These are phyloP conservation scores for sweet orange (Citrus sinensis) DNA, from an alignment of 345 rosid species.

Conservation along the genomic window DVS_A1.0 CM039161.1:3014001-3014500, in stretches of 20 bases:
- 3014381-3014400: not conserved
- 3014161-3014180: not conserved
- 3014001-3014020: not conserved
- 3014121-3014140: constrained; percentile 26
- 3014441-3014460: constrained; percentile 71
- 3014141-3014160: constrained; percentile 9
- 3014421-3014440: constrained; percentile 68
- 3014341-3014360: constrained; percentile 11
- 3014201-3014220: not conserved
- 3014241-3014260: not conserved
- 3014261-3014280: constrained; percentile 86
- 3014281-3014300: constrained; percentile 76
- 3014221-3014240: not conserved
- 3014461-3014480: constrained; percentile 73
- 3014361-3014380: not conserved
- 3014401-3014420: not conserved
- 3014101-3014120: constrained; percentile 68
- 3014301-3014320: constrained; percentile 73
- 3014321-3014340: constrained; percentile 89
- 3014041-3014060: not conserved
- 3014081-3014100: constrained; percentile 65
- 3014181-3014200: not conserved
- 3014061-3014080: constrained; percentile 75
- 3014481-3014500: constrained; percentile 99
- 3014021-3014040: not conserved